Base-by-base conservation (phyloP, 257 asterid species). In the Lavandula angustifolia region DNA sequence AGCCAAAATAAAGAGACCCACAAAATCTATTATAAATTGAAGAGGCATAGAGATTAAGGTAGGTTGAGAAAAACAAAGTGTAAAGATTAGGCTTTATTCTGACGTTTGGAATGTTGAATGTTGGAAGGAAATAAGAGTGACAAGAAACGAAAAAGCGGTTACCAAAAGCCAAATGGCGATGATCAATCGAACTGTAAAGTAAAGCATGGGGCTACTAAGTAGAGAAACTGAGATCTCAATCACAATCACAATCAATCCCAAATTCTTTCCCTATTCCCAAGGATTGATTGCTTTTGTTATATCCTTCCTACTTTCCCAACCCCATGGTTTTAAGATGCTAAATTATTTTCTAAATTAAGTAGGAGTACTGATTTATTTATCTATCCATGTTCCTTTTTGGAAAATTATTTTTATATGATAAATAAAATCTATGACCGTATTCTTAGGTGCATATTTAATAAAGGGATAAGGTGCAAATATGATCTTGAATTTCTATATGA, bases 61-160 rank as follows among this genome's bases (percentile, higher is more conserved):
- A 73, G 44, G 49, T 73, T 60, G 73, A 60, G 71, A 61, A 67
- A 80, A 75, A 83, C 75, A 75, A 66, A 70, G 62, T 65, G 65
- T 37, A 41, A 62, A 75, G 66, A 60, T 67, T 73, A 76, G 77
- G 73, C 84, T 85, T 80, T 77, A 66, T 78, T 76, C 64, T 52
- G 80, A 85, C 82, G 85, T 79, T 79, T 79, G 82, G 87, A 82
- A 78, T 85, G 85, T 76, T 73, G 54, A 46, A 35, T 56, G 71
- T 29, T 64, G 68, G 58, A 71, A 66, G 80, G 46, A 73, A 81
- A 69, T 50, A 18, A 14, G 49, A 51, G 50, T 60, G 69, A 61
- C 51, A 47, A 62, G 58, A 62, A 44, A 55, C 6, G 64, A 54
- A 63, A 68, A 72, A 64, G 63, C 13, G 68, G 57, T 65, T 65